Evolutionary conservation across 1,284 basidiomycete genomes (phyloP), one percentile per base, ranked within the genome.

Genomic region (Caloboletus firmus): DNA sequence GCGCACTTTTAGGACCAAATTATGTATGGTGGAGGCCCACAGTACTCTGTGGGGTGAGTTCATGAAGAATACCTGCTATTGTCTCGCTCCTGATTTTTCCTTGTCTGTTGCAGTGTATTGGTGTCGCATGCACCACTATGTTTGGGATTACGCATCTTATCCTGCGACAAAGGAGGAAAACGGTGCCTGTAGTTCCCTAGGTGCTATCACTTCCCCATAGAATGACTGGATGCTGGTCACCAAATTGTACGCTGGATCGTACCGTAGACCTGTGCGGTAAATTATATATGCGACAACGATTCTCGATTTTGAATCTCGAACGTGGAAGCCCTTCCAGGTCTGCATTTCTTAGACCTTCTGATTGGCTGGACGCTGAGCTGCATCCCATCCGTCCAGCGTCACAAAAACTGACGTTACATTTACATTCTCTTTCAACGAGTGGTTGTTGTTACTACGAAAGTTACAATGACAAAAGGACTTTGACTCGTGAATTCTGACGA

Each of bases 1-100:
- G 69, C n/a, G 64, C 56, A 44, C 58, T 71, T 30, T 28, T 68
- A 22, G 66, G 62, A 22, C 32, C 58, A n/a, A 30, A 39, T 11
- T 44, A 56, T 22, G 1, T 4, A 20, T 71, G 69, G 69, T 68
- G 66, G 66, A 56, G 35, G 35, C 64, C 64, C 4, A 55, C 58
- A 13, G 52, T 66, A 40, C 52, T 71, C 40, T 71, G 61, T 52
- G 64, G 68, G 48, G 68, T 69, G 47, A 58, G 63, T 35, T 11
- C 30, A 30, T 45, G 24, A 43, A 30, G 9, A n/a, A 37, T 20
- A 12, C 3, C 20, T 44, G 17, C 15, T 34, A 22, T 41, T 37
- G 13, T 49, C 20, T 18, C 31, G 13, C 20, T 4, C 28, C 50
- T 64, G 48, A 63, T 41, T 8, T 37, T 42, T 24, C 36, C 41